Conservation (phyloP, 1,284 basidiomycete genomes). For the Porodaedalea pini region DNA sequence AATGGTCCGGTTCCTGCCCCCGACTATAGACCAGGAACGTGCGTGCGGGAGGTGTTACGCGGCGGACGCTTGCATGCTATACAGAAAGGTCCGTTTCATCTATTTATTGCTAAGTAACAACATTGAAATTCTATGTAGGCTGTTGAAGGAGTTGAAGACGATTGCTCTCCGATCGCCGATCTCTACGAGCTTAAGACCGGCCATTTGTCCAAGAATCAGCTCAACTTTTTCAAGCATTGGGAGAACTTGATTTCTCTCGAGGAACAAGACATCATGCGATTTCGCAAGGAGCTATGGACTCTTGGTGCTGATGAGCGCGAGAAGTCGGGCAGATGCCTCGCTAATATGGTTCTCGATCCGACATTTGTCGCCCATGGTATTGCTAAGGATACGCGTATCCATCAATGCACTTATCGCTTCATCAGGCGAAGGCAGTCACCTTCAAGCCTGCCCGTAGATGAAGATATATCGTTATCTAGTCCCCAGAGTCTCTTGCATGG, state of each 20-base stretch:
- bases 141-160: conserved; percentile 60
- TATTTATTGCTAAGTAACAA: conserved; percentile 10
- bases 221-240: conserved; percentile 88
- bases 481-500: conserved; percentile 60
- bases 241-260: conserved; percentile 85
- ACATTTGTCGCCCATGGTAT: conserved; percentile 27
- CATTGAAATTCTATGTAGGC: conserved; percentile 43
- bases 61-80: conserved; percentile 89
- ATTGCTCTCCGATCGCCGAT: conserved; percentile 66
- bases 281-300: conserved; percentile 93
- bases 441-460: conserved; percentile 18
- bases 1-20: conserved; percentile 68
- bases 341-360: conserved; percentile 67
- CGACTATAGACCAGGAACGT: conserved; percentile 80
- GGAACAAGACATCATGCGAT: conserved; percentile 80
- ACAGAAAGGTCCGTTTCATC: conserved; percentile 67
- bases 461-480: conserved; percentile 15
- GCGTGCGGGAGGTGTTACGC: conserved; percentile 82
- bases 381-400: conserved; percentile 41
- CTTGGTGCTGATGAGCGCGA: conserved; percentile 81
- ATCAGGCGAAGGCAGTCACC: conserved; percentile 35
- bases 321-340: conserved; percentile 75
- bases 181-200: conserved; percentile 77
- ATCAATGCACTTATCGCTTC: conserved; percentile 64
- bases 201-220: conserved; percentile 70